Evolutionary conservation across 441 rosid species (phyloP), one percentile per base, ranked within the genome.

Genomic region (Hypseocharis bilobata): DNA sequence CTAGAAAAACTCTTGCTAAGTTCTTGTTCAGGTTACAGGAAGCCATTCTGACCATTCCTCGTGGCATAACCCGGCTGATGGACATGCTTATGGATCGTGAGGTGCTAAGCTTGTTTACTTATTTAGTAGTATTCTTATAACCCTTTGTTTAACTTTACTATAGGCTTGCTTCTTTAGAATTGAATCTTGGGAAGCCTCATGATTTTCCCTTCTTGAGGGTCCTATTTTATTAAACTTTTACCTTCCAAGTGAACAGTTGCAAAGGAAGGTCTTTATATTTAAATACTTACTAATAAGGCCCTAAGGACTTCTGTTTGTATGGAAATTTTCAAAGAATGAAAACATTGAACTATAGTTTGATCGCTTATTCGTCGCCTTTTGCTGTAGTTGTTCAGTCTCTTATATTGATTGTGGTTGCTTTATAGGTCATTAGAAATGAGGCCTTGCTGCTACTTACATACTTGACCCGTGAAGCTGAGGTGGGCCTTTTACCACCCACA

Each of bases 1-100:
- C 69, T 81, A 25, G 60, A 72, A 58, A 81, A 51, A 60, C 45
- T 65, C 62, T 66, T 76, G 7, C 78, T 77, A 80, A 80, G 80
- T 81, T 68, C 77, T 73, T 78, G 40, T 83, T 84, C 88, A 93
- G 98, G 85, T 87, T 93, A 76, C 97, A 93, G 90, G 98, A 93
- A 83, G 96, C 97, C 74, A 93, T 93, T 84, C 80, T 93, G 76
- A 85, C 88, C 61, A 88, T 87, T 78, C 98, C 98, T 66, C 98
- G 95, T 45, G 98, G 98, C 64, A 88, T 93, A 79, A 93, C 98
- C 62, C 83, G 91, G 66, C 91, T 93, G 45, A 91, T 93, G 98
- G 98, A 93, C 76, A 90, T 93, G 98, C 91, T 93, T 70, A 87
- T 90, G 96, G 98, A 90, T 77, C 92, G 97, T 63, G 98, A 93